These are phyloP conservation scores for Aspergillus leporis DNA, from an alignment of 495 filamentous ascomycete species.

Conservation along the genomic window DNA sequence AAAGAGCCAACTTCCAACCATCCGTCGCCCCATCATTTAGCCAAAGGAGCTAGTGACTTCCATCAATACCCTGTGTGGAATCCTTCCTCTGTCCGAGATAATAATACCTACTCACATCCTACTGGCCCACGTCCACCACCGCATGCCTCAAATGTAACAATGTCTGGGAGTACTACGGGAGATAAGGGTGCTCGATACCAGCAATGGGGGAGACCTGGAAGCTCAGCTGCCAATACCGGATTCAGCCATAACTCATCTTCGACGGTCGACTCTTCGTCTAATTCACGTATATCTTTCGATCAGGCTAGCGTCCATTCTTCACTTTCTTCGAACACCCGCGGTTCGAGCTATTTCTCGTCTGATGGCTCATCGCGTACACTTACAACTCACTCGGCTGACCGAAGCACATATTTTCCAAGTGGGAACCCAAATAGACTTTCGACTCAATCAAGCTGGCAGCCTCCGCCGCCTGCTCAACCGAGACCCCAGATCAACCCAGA, in stretches of 20 bases:
- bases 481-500: conserved; percentile 40
- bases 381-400: conserved; percentile 45
- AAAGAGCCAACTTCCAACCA: conserved; percentile 46
- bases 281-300: conserved; percentile 69
- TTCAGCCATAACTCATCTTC: conserved; percentile 68
- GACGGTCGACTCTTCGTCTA: conserved; percentile 66
- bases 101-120: conserved; percentile 56
- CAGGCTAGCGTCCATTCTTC: conserved; percentile 65
- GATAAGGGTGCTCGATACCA: conserved; percentile 68
- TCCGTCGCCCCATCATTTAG: conserved; percentile 77
- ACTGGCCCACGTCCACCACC: conserved; percentile 72
- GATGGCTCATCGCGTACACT: conserved; percentile 64
- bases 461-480: conserved; percentile 46
- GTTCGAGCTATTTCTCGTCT: conserved; percentile 63
- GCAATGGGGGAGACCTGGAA: conserved; percentile 66
- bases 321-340: conserved; percentile 58
- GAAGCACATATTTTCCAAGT: conserved; percentile 30
- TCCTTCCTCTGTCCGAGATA: conserved; percentile 43
- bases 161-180: conserved; percentile 62
- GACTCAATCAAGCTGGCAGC: conserved; percentile 33
- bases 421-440: conserved; percentile 34
- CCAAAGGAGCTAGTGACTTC: conserved; percentile 74
- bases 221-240: conserved; percentile 54
- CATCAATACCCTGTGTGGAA: conserved; percentile 87
- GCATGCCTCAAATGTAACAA: conserved; percentile 60